Evolutionary conservation across 164 flowering plant genomes (phyloP).

Genomic region (Echeveria elegans): DNA sequence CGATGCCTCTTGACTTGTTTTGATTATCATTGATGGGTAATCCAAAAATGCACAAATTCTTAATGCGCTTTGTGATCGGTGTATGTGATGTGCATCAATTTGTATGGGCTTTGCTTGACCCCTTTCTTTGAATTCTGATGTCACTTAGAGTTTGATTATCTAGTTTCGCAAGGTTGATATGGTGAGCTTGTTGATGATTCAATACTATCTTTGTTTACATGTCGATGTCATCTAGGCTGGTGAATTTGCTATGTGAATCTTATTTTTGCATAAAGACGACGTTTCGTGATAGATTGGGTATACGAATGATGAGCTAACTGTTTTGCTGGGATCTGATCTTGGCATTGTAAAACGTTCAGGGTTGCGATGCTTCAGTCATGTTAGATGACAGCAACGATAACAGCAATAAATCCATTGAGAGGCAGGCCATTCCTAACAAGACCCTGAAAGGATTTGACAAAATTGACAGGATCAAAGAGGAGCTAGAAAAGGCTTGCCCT

Average conservation of each 20-base stretch:
- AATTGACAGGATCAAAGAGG: slow-evolving; percentile 28
- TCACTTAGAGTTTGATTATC: not conserved
- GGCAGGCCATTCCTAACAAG: slow-evolving; percentile 26
- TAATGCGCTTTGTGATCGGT: too few relatives aligned
- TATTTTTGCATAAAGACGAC: not conserved
- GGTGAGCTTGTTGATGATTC: not conserved
- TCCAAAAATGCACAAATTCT: too few relatives aligned
- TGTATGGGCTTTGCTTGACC: too few relatives aligned
- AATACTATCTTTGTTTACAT: not conserved
- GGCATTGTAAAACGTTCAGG: slow-evolving; percentile 16
- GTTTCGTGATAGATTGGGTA: not conserved
- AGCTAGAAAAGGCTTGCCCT: slow-evolving; percentile 36
- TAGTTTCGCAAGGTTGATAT: not conserved
- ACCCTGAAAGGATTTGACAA: slow-evolving; percentile 28
- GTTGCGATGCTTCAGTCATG: slow-evolving; percentile 41
- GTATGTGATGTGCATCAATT: not conserved
- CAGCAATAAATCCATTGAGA: slow-evolving; percentile 19
- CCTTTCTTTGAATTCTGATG: not conserved
- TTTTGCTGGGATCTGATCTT: not conserved
- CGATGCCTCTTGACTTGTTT: not conserved
- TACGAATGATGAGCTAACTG: not conserved
- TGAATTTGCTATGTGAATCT: not conserved
- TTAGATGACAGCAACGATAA: slow-evolving; percentile 22
- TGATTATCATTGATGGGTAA: too few relatives aligned
- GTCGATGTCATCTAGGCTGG: not conserved